Evolutionary conservation across 768 basidiomycete genomes (phyloP).

Genomic region (Punctularia strigosozonata): DNA sequence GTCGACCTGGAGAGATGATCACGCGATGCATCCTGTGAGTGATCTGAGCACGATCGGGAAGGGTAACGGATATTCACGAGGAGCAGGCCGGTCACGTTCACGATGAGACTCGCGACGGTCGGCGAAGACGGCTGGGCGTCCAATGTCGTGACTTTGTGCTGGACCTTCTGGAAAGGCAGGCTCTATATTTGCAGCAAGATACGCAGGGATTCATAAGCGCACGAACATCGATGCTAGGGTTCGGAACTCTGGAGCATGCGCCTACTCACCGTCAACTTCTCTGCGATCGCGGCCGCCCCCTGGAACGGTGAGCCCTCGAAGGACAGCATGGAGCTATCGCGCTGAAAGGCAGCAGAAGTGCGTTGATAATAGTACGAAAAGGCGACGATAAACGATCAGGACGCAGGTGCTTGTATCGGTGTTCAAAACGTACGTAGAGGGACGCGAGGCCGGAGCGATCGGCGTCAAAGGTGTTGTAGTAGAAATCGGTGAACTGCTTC

Average conservation of each 20-base stretch:
- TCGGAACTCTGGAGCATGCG: too few relatives aligned
- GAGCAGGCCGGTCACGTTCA: slow-evolving; percentile 83
- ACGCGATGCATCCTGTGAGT: not conserved
- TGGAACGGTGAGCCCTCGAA: slow-evolving; percentile 57
- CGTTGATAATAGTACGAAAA: slow-evolving; percentile 3
- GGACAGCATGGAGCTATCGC: slow-evolving; percentile 71
- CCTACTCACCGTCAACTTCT: slow-evolving; percentile 67
- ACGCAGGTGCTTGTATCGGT: slow-evolving; percentile 8
- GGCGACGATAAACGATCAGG: slow-evolving; percentile 16
- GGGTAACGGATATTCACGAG: slow-evolving; percentile 42
- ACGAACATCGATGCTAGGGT: too few relatives aligned
- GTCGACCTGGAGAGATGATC: slow-evolving; percentile 48
- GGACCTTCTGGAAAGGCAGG: slow-evolving; percentile 74
- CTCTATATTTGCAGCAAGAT: slow-evolving; percentile 24
- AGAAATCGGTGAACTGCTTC: slow-evolving; percentile 69
- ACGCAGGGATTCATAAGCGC: too few relatives aligned
- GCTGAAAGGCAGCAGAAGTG: slow-evolving; percentile 32
- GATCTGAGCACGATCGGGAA: not conserved
- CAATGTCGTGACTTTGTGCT: slow-evolving; percentile 69
- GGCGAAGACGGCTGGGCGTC: slow-evolving; percentile 81
- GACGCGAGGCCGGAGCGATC: slow-evolving; percentile 39
- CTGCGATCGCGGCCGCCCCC: slow-evolving; percentile 43
- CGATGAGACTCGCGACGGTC: slow-evolving; percentile 45
- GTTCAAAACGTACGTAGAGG: slow-evolving; percentile 63
- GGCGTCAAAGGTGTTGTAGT: slow-evolving; percentile 70